Evolutionary conservation across 257 asterid genomes (phyloP).

Genomic region (Solanum neorickii): DNA sequence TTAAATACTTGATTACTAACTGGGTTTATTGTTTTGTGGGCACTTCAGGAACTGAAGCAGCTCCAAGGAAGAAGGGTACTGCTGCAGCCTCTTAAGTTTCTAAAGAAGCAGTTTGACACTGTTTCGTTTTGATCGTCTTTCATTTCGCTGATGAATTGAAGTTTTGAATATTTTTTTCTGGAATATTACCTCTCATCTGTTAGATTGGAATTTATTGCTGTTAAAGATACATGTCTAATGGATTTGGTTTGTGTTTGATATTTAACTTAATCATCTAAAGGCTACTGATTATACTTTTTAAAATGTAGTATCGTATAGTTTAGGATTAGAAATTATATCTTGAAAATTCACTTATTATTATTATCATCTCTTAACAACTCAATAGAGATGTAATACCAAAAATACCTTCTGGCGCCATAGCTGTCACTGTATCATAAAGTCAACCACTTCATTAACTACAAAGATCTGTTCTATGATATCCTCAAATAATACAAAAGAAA

Average conservation of each 20-base stretch:
- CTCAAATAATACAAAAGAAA: too few species aligned
- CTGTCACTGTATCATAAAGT: too few species aligned
- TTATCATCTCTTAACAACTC: not conserved
- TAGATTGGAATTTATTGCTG: not conserved
- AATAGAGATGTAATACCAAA: not conserved
- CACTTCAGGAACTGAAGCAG: slow-evolving; percentile 23
- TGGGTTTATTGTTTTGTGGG: not conserved
- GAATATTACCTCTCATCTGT: not conserved
- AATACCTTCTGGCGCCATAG: too few species aligned
- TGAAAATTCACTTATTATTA: not conserved
- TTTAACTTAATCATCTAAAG: not conserved
- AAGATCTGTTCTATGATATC: too few species aligned
- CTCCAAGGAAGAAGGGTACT: slow-evolving; percentile 21
- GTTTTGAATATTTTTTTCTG: not conserved
- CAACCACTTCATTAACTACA: not conserved
- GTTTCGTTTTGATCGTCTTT: not conserved
- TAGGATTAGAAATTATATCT: too few species aligned
- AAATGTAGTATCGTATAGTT: not conserved
- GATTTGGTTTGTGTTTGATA: not conserved
- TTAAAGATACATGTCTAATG: not conserved
- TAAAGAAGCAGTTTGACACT: not conserved
- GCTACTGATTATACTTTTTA: not conserved
- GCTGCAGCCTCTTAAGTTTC: slow-evolving; percentile 6
- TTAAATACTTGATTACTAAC: not conserved
- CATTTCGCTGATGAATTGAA: not conserved